phyloP scores from a whole-genome alignment of 1,284 basidiomycete species.

The Exobasidium cylindrosporum region DNA sequence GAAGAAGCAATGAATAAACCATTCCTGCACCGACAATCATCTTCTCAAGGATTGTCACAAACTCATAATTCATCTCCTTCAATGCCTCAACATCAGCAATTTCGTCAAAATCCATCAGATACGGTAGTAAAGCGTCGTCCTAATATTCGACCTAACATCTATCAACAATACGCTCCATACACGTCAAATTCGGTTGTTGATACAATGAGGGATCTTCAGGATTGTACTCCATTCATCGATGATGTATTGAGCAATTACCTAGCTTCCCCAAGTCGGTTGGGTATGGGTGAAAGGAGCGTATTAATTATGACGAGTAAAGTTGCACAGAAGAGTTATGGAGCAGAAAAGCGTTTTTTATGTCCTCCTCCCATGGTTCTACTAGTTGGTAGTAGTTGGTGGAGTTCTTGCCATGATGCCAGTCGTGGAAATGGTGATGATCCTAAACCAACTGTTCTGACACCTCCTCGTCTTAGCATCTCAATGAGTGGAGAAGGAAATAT shows the following conservation, averaged over 20 bases:
- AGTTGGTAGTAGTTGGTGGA: slow-evolving; percentile 93
- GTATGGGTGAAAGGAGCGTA: slow-evolving; percentile 85
- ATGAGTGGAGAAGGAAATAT: slow-evolving; percentile 72
- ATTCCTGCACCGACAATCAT: not conserved
- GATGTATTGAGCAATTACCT: slow-evolving; percentile 63
- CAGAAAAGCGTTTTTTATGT: slow-evolving; percentile 92
- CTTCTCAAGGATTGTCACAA: not conserved
- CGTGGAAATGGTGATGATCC: slow-evolving; percentile 58
- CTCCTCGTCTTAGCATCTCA: slow-evolving; percentile 79
- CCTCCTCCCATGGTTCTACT: slow-evolving; percentile 92
- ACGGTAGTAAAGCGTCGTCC: not conserved
- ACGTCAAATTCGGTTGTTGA: slow-evolving; percentile 21
- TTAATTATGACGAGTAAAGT: slow-evolving; percentile 95
- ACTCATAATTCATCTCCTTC: slow-evolving; percentile 3
- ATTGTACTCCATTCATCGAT: slow-evolving; percentile 38
- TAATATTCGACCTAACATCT: slow-evolving; percentile 33
- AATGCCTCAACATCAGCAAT: slow-evolving; percentile 20
- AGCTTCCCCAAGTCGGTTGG: slow-evolving; percentile 76
- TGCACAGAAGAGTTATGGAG: slow-evolving; percentile 94
- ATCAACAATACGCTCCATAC: slow-evolving; percentile 34
- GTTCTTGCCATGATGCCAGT: slow-evolving; percentile 20
- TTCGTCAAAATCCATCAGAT: slow-evolving; percentile 2
- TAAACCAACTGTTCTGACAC: slow-evolving; percentile 64
- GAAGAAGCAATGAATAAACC: slow-evolving; percentile 27
- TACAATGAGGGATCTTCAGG: slow-evolving; percentile 27